Conservation (phyloP, 768 basidiomycete genomes). For the Chalciporus pseudorubinellus region DNA sequence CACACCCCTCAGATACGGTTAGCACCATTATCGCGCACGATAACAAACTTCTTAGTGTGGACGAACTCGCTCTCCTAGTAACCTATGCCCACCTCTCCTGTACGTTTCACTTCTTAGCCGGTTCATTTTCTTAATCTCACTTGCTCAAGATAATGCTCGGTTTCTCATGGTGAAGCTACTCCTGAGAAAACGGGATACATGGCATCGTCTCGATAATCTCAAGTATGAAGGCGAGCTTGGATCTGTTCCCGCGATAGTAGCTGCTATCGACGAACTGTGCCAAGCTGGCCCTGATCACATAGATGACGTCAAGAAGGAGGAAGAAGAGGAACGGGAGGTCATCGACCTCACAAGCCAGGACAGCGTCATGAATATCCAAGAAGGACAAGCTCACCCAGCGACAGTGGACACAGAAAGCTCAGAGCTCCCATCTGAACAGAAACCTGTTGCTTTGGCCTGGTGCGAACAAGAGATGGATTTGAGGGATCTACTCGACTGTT, state of each 20-base stretch:
- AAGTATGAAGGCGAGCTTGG: constrained; percentile 45
- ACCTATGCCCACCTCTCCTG: constrained; percentile 47
- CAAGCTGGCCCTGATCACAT: constrained; percentile 3
- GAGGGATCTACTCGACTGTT: constrained; percentile 40
- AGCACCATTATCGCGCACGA: constrained; percentile 49
- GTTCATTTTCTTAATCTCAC: constrained; percentile 7
- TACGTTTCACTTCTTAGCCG: constrained; percentile 31
- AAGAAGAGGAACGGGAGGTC: constrained; percentile 26
- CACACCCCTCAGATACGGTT: constrained; percentile 50
- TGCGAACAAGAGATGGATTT: constrained; percentile 41
- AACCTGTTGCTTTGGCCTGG: constrained; percentile 35
- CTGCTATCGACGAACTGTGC: constrained; percentile 48
- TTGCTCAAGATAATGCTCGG: constrained; percentile 45
- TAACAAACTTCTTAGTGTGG: constrained; percentile 45
- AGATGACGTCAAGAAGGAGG: constrained; percentile 13
- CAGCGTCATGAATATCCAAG: constrained; percentile 1
- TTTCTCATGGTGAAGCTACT: constrained; percentile 64
- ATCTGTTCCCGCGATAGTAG: constrained; percentile 31
- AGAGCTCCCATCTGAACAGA: constrained; percentile 4
- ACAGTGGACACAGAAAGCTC: constrained; percentile 3
- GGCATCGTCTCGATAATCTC: constrained; percentile 48
- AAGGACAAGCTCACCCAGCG: constrained; percentile 4
- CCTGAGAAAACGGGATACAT: constrained; percentile 56
- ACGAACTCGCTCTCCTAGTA: constrained; percentile 46
- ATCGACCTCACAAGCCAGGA: constrained; percentile 39